Base-by-base conservation (phyloP, 169 alveolate species). In the Eimeria brunetti region DNA sequence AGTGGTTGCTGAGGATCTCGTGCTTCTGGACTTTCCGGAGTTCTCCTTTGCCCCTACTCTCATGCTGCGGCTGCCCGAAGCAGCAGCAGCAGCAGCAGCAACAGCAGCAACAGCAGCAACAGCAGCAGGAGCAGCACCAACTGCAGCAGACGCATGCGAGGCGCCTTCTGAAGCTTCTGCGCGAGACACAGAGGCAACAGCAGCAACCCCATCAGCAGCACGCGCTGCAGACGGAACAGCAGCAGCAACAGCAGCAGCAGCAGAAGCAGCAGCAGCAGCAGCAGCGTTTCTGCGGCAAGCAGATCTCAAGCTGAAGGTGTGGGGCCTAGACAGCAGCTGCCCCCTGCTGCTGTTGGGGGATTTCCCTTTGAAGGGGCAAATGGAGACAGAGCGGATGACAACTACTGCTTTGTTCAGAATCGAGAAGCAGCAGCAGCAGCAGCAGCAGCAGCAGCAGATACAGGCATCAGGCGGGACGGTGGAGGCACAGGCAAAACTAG, bases 21-120 rank as follows among this genome's bases (percentile, higher is more conserved):
- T 84, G 76, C 91, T 84, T 58, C 91, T 84, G 24, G 91, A 84
- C 60, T 84, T 84, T 38, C 91, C 91, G 16, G 91, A 84, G 80
- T 84, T 84, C n/a, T 84, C 91, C 58, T 56, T 84, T 11, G 76
- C 91, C 44, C 91, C 91, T 27, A 56, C 38, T 41, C 91, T 84
- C 41, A 84, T 56, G 78, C 38, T 60, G 46, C 58, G 91, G 38
- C n/a, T 41, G 11, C 91, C 53, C 0, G 60, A 36, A 22, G 62
- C 75, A 60, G 62, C 71, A 30, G 53, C 53, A 30, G 80, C 60
- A 56, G 38, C 76, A 58, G 78, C 58, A 41, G 46, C 76, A 60
- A 56, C 58, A 84, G 62, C 78, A 33, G 78, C 80, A 84, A 62
- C 56, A 60, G 41, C 76, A 16, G 58, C 56, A 41, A 46, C 58